Evolutionary conservation across 129 eudicot species (phyloP), one percentile per base, ranked within the genome.

Genomic region (Centella asiatica): DNA sequence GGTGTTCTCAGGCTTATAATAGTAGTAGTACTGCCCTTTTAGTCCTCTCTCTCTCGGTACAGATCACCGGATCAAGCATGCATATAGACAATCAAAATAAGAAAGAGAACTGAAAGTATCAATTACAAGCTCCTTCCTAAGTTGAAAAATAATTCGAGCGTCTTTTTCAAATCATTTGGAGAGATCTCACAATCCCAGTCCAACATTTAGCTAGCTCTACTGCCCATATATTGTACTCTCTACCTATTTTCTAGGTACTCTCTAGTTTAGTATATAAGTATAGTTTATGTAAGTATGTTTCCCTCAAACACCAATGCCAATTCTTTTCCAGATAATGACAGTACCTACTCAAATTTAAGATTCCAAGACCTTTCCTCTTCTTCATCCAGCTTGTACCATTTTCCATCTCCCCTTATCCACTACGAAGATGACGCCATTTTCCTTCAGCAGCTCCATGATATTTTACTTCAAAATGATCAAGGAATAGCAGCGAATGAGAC

Each of bases 401-500:
- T 66, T 34, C 50, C 44, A 58, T 65, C 77, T 66, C 83, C 69
- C 60, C 73, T 22, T 44, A 52, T 57, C 19, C 60, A 47, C 65
- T 69, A 73, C 11, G 86, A 70, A 57, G 77, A 77, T n/a, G 75
- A 69, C 48, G 60, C 60, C 11, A 23, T 75, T 46, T 73, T 45
- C 44, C 70, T 27, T 57, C 73, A 76, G 19, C 75, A 65, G 12
- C 47, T 64, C 44, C 77, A 66, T 40, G 70, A 64, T 13, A 25
- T 64, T 33, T 20, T 49, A 24, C 42, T 20, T 73, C 68, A 62
- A 46, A 57, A 17, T 29, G 55, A 40, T 37, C 69, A 60, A 53
- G 36, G 33, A 32, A 10, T 47, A 15, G 60, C 40, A 34, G 50
- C 9, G 23, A 2, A 8, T 22, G 17, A 15, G 13, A 13, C 11